Conservation (phyloP, 202 grass and related monocot genomes). For the Setaria viridis region DNA sequence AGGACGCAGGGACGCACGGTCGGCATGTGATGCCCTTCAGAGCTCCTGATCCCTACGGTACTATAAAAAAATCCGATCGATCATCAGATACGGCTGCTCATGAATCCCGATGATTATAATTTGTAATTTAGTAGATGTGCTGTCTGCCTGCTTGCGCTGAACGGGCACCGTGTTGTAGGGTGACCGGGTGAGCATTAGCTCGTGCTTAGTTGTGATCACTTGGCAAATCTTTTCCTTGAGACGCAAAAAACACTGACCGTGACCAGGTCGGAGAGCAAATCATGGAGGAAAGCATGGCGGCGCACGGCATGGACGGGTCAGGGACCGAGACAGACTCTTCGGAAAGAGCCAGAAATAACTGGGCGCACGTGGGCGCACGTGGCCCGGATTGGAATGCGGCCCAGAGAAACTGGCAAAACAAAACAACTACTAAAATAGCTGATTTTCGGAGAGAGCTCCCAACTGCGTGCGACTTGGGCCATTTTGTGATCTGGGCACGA, state of each 20-base stretch:
- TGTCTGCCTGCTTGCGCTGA: conserved; percentile 31
- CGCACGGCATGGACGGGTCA: conserved; percentile 30
- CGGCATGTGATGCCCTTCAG: conserved; percentile 27
- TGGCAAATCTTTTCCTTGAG: neutral
- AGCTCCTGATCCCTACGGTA: conserved; percentile 14
- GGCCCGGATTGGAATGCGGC: no score
- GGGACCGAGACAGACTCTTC: neutral
- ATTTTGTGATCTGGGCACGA: no score
- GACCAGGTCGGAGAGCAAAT: conserved; percentile 42
- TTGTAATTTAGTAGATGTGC: conserved; percentile 41
- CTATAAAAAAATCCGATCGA: conserved; percentile 3
- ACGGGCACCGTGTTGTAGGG: neutral
- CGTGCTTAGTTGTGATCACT: conserved; percentile 2
- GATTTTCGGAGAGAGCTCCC: no score
- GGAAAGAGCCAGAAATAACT: no score
- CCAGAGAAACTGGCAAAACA: no score
- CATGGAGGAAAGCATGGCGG: conserved; percentile 39
- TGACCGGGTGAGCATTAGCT: neutral
- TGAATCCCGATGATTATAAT: conserved; percentile 23
- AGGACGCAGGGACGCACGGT: neutral
- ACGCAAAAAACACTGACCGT: neutral
- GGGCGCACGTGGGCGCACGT: no score
- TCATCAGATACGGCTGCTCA: neutral
- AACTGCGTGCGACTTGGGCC: no score
- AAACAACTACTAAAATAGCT: no score